These are phyloP conservation scores for Litsea cubeba DNA, from an alignment of 164 flowering plant genomes.

Conservation along the genomic window DNA sequence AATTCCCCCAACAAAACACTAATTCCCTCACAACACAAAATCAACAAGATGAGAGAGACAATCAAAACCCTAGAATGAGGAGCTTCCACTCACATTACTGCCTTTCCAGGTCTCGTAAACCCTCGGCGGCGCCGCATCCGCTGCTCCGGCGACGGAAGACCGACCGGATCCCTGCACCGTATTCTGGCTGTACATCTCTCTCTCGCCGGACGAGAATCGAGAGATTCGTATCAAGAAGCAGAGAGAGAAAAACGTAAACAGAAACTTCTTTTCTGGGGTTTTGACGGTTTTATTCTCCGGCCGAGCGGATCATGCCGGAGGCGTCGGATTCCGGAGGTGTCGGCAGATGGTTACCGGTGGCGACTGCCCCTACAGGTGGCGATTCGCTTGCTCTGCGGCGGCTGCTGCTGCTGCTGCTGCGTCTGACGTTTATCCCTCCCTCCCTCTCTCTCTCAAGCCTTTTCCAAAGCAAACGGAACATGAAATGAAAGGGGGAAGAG, in stretches of 20 bases:
- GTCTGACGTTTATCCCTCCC: too few relatives aligned
- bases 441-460: too few relatives aligned
- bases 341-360: background rate
- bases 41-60: background rate
- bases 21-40: background rate
- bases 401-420: too few relatives aligned
- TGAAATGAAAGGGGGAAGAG: too few relatives aligned
- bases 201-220: constrained; percentile 12
- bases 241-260: background rate
- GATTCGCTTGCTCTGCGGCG: background rate
- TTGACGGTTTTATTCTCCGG: background rate
- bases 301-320: background rate
- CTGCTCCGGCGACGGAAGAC: constrained; percentile 32
- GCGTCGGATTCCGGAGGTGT: background rate
- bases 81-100: constrained; percentile 64
- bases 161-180: constrained; percentile 46
- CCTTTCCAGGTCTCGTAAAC: constrained; percentile 88
- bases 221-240: background rate
- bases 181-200: constrained; percentile 72
- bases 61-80: background rate
- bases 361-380: background rate
- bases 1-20: background rate
- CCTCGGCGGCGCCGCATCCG: constrained; percentile 38
- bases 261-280: background rate
- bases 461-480: too few relatives aligned